Evolutionary conservation across 2,329 filamentous ascomycete genomes (phyloP), one percentile per base, ranked within the genome.

Genomic region (Fusarium graminum): DNA sequence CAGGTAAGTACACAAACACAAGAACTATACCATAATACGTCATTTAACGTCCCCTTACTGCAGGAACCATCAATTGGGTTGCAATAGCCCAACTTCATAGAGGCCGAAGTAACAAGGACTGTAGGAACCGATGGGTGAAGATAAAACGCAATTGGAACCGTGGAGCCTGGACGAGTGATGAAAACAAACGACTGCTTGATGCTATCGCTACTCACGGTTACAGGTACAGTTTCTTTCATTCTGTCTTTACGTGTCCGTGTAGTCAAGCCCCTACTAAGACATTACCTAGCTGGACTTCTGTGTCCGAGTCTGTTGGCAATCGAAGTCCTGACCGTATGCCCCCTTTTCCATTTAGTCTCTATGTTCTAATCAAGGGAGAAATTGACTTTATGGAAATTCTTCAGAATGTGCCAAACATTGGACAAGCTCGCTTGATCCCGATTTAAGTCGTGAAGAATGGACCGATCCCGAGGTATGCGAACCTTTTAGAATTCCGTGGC

Each of bases 391-490:
- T 17, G 25, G 29, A 43, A 43, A 12, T 29, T 42, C 26, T 7
- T 34, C 28, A 51, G 47, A 51, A 51, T 51, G 47, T 34, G 47
- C 47, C 47, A 52, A 52, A 19, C 47, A 42, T 52, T 52, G 47
- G 47, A 52, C 47, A 52, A 52, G 47, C 19, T 42, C 47, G 38
- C 38, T 52, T 52, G 38, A 52, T 52, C 47, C 47, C 29, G 47
- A 52, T 42, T 26, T 52, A 19, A 52, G 47, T 28, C 38, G 28
- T 34, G 47, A 34, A 42, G 47, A 28, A 52, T 42, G 47, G 47
- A 52, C 38, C 28, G 38, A 52, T 52, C 38, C 38, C 34, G 47
- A 52, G 47, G 38, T 42, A 52, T 52, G 47, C 38, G 28, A 42
- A 52, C 29, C 28, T 40, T 40, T 10, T 34, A 28, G 26, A 32